These are phyloP conservation scores for Marchantia polymorpha DNA, from an alignment of 225 moss, liverwort and hornwort genomes.

Conservation along the genomic window DNA sequence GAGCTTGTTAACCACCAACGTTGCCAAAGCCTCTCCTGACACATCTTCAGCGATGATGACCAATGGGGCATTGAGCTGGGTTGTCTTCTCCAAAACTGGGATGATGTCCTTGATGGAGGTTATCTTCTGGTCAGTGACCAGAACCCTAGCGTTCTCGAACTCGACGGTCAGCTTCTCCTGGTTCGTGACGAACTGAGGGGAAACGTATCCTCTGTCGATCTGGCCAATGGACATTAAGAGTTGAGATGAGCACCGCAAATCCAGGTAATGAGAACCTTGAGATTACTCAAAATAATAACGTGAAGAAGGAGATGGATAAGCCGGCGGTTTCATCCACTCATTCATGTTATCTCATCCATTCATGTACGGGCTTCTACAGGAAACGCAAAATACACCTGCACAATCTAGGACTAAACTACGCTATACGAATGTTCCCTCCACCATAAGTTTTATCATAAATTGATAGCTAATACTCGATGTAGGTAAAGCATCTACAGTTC, in stretches of 20 bases:
- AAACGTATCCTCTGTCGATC: conserved; percentile 89
- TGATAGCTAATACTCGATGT: too few relatives aligned
- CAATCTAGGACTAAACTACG: too few relatives aligned
- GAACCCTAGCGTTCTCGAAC: conserved; percentile 69
- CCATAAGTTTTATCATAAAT: too few relatives aligned
- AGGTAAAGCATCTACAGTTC: too few relatives aligned
- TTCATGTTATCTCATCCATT: too few relatives aligned
- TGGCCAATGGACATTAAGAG: conserved; percentile 21
- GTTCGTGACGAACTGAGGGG: conserved; percentile 92
- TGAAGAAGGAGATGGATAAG: too few relatives aligned
- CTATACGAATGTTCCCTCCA: too few relatives aligned
- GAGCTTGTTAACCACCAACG: conserved; percentile 93
- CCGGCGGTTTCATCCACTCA: too few relatives aligned
- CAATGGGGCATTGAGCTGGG: conserved; percentile 79
- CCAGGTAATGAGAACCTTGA: too few relatives aligned
- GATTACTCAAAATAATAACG: too few relatives aligned
- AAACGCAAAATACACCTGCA: too few relatives aligned
- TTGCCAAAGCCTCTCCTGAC: conserved; percentile 87
- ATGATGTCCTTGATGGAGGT: conserved; percentile 92
- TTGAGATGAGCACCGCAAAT: neutral
- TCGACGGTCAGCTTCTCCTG: conserved; percentile 93
- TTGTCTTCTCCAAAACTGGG: conserved; percentile 86
- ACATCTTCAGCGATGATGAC: conserved; percentile 90
- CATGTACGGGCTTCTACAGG: too few relatives aligned
- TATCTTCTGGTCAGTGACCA: conserved; percentile 93